Percentiles rank a stretch among this genome's conserved stretches.
Evolutionary conservation across 805 yeast species (phyloP).

Genomic region (Kregervanrija pseudodelftensis): DNA sequence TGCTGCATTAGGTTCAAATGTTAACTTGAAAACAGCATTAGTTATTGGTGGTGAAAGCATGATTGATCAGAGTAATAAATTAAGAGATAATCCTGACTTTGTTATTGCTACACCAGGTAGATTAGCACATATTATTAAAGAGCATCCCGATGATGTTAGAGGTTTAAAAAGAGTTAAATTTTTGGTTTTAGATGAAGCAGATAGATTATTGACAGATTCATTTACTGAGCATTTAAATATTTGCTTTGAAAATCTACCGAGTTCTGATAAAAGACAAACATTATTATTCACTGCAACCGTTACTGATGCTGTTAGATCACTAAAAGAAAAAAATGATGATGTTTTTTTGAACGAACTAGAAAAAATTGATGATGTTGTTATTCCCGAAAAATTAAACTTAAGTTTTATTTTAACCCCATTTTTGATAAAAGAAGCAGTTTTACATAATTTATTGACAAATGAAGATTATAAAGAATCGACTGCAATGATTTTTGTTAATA

Average conservation of each 20-base stretch:
- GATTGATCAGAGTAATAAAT: conserved; percentile 75
- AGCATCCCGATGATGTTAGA: conserved; percentile 80
- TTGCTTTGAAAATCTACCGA: conserved; percentile 69
- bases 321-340: conserved; percentile 57
- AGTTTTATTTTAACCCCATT: conserved; percentile 74
- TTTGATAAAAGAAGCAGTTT: conserved; percentile 83
- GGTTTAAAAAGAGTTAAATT: conserved; percentile 75
- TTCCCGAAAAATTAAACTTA: conserved; percentile 65
- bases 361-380: conserved; percentile 64
- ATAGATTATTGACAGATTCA: conserved; percentile 75
- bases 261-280: conserved; percentile 72
- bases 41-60: conserved; percentile 95
- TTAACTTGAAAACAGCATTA: conserved; percentile 77
- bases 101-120: conserved; percentile 97
- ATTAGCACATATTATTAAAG: conserved; percentile 78
- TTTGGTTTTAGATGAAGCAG: conserved; percentile 94
- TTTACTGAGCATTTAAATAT: conserved; percentile 72
- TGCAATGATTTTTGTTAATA: conserved; percentile 83
- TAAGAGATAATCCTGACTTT: conserved; percentile 84
- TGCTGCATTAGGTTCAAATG: conserved; percentile 81
- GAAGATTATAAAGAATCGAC: conserved; percentile 59
- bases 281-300: conserved; percentile 92
- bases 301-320: conserved; percentile 80
- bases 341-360: conserved; percentile 73
- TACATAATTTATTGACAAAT: conserved; percentile 58